Evolutionary conservation across 805 yeast genomes (phyloP).

Genomic region (Monosporozyma solicola): DNA sequence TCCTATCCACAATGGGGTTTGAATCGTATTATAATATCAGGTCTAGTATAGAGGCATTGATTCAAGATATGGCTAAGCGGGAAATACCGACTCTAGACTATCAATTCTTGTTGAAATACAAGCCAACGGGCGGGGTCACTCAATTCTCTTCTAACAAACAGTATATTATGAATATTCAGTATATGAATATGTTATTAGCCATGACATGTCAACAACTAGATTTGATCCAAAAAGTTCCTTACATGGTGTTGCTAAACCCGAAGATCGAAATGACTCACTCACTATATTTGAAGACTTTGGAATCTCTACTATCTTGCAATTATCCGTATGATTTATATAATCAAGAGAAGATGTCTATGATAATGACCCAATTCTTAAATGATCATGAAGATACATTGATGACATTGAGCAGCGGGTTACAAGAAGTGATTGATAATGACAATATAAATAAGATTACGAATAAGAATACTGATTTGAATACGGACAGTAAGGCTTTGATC

Average conservation of each 20-base stretch:
- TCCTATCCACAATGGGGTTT: conserved; percentile 27
- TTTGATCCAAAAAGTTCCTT: conserved; percentile 68
- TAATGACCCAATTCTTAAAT: conserved; percentile 53
- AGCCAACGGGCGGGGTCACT: background rate
- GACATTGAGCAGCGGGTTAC: conserved; percentile 71
- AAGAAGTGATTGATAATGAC: conserved; percentile 37
- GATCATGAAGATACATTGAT: conserved; percentile 82
- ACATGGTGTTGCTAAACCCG: conserved; percentile 79
- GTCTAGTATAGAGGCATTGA: conserved; percentile 48
- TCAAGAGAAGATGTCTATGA: conserved; percentile 43
- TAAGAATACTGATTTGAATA: conserved; percentile 17
- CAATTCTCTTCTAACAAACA: conserved; percentile 26
- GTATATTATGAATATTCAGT: conserved; percentile 40
- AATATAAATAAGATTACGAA: conserved; percentile 16
- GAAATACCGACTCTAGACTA: conserved; percentile 47
- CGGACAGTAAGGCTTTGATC: background rate
- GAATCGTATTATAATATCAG: conserved; percentile 48
- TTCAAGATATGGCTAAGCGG: conserved; percentile 45
- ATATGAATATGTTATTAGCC: conserved; percentile 47
- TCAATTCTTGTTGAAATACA: conserved; percentile 40
- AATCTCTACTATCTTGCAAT: conserved; percentile 36
- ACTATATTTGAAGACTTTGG: conserved; percentile 62
- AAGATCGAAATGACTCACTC: conserved; percentile 70
- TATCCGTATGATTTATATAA: conserved; percentile 43
- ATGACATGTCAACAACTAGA: conserved; percentile 63